A percentile compares a stretch with the other conserved stretches of the same genome.
Conservation (phyloP, 2,329 filamentous ascomycete species). For the Colletotrichum sp. region DNA sequence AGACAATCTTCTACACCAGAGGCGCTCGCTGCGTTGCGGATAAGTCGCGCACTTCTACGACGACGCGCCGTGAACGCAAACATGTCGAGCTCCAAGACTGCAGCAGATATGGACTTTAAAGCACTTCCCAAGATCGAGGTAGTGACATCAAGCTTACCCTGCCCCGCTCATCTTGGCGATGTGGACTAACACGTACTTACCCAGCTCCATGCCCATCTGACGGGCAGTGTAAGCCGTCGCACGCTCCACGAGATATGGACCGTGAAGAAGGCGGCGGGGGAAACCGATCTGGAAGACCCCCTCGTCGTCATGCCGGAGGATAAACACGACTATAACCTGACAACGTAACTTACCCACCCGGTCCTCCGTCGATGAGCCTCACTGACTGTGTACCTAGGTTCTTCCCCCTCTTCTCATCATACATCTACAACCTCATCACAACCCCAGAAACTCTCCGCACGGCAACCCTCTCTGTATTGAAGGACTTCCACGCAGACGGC, state of each 20-base stretch:
- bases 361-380: neutral
- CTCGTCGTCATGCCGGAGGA: constrained; percentile 69
- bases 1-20: neutral
- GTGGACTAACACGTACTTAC: neutral
- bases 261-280: constrained; percentile 57
- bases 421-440: constrained; percentile 79
- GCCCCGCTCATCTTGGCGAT: neutral
- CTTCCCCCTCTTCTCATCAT: constrained; percentile 79
- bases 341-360: constrained; percentile 54
- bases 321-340: constrained; percentile 75
- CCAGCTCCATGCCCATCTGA: constrained; percentile 81
- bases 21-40: neutral
- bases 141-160: neutral
- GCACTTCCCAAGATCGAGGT: constrained; percentile 64
- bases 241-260: constrained; percentile 79
- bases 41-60: neutral
- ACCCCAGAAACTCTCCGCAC: constrained; percentile 63
- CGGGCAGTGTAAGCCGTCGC: constrained; percentile 75
- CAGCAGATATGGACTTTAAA: constrained; percentile 44
- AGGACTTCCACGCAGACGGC: constrained; percentile 72
- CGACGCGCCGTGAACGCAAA: neutral
- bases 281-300: constrained; percentile 69
- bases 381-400: constrained; percentile 53
- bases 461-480: constrained; percentile 69
- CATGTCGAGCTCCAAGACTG: neutral